Evolutionary conservation across 768 basidiomycete species (phyloP), one percentile per base, ranked within the genome.

Genomic region (Rhizopogon sp.): DNA sequence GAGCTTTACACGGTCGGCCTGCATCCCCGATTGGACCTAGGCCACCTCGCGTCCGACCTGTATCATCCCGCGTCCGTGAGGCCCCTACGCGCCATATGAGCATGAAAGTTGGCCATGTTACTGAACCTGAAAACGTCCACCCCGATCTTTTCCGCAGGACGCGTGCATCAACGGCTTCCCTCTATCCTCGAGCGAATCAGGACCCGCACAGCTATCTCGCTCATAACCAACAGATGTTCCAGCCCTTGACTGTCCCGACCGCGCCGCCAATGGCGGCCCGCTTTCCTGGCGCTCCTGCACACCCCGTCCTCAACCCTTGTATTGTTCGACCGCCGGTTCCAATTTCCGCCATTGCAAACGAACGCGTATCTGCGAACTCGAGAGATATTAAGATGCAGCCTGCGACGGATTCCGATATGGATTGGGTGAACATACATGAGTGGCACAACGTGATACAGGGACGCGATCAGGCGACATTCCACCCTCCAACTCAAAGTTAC

Each of bases 21-120:
- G 68, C 76, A 5, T 79, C 79, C 20, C 80, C 81, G n/a, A 69
- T 72, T 20, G 81, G 81, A 14, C 80, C 82, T 6, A 76, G 82
- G 4, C 67, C 75, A 13, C 68, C 53, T 51, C 71, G 56, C 58
- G 55, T 58, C 39, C 66, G 68, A 17, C 71, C 66, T 1, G 56
- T 66, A 46, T 66, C 68, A 6, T 68, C 71, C 20, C 71, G 64
- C 1, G 60, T 58, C 16, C 42, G 60, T 20, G 65, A 66, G 43
- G 65, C 58, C 13, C 68, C 66, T 1, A 62, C 63, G 10, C 65
- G 65, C 10, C 70, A 68, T 45, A 70, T 59, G 63, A 71, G 70
- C 46, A 67, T 69, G 67, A 51, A 60, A 14, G 60, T 60, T 50
- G 63, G 62, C 40, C 67, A 62, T 39, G 56, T 61, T 1, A 56